Base-by-base conservation (phyloP, 1,284 basidiomycete species). In the Naganishia sp. region DNA sequence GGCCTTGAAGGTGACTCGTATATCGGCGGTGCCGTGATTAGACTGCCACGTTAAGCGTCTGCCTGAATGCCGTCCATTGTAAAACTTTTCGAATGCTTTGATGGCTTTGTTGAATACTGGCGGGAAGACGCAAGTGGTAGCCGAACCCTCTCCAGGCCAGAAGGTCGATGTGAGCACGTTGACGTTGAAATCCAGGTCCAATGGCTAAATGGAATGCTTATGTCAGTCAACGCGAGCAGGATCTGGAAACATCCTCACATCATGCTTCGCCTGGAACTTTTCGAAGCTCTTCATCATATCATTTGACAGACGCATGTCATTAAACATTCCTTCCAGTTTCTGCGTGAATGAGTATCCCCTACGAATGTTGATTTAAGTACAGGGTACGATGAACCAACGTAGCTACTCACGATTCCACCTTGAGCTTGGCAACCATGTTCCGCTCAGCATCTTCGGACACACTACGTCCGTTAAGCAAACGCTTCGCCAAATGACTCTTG, bases 321-420 rank as follows among this genome's bases (percentile, higher is more conserved):
- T 87, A 84, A 99, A 95, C 96, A 99, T 99, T 64, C 96, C 95
- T 78, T 99, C 95, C 71, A 99, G 83, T 77, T 96, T 96, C 79
- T 97, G 93, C 0, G 96, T 98, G 77, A 98, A 99, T 75, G 95
- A 92, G 75, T 90, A 91, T 9, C 96, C 96, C 74, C 90, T 78
- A 52, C 16, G 45, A 5, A 25, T 2, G 55, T 53, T 1, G 5
- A 55, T 10, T 28, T 36, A 13, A 63, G 46, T 6, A 42, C 9
- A 45, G 13, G 5, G 16, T 44, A 9, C n/a, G 49, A 54, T 3
- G n/a, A 44, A 21, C 52, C 13, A 66, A 70, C 66, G 56, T 70
- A 75, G 75, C 55, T 10, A 69, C 68, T 64, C 39, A 69, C 68
- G 68, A 92, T 79, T 99, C 94, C 46, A 98, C 85, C 82, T 99